Percentiles rank a stretch among this genome's conserved stretches.
Evolutionary conservation across 2,329 filamentous ascomycete genomes (phyloP).

Genomic region (Phialemonium atrogriseum): DNA sequence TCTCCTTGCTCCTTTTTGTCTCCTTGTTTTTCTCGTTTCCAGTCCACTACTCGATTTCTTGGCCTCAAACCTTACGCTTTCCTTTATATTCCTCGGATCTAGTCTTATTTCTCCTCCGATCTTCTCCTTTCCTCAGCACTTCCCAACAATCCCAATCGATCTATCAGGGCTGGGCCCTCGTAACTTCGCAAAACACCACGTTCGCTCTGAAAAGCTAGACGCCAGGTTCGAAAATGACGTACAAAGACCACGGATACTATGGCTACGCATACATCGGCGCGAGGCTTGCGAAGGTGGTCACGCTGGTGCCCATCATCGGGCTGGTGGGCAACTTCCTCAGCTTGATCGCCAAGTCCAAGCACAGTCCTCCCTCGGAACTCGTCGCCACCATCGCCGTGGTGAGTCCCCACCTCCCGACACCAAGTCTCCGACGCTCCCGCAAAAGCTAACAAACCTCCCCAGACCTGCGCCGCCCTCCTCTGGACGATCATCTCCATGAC

Average conservation of each 20-base stretch:
- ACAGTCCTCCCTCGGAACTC: slow-evolving; percentile 61
- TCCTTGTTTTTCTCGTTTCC: no score
- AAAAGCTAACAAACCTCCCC: slow-evolving; percentile 11
- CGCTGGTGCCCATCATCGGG: slow-evolving; percentile 70
- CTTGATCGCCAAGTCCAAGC: slow-evolving; percentile 59
- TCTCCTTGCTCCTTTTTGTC: no score
- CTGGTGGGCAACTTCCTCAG: slow-evolving; percentile 76
- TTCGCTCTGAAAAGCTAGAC: no score
- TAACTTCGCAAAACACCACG: no score
- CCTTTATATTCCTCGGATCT: no score
- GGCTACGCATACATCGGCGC: slow-evolving; percentile 71
- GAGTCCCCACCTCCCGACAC: slow-evolving; percentile 28
- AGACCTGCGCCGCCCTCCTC: slow-evolving; percentile 72
- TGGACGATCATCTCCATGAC: slow-evolving; percentile 59
- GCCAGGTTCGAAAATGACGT: slow-evolving; percentile 50
- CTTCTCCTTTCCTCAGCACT: no score
- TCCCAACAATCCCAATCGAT: no score
- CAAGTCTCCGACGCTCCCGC: slow-evolving; percentile 1
- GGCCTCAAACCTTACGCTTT: no score
- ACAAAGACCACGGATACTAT: slow-evolving; percentile 20
- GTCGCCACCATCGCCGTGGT: slow-evolving; percentile 75
- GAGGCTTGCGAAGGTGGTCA: slow-evolving; percentile 61
- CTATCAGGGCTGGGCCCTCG: no score
- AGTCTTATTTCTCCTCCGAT: no score
- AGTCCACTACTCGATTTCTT: no score